Conservation (phyloP, 225 moss, liverwort and hornwort genomes). For the Antitrichia curtipendula region DNA sequence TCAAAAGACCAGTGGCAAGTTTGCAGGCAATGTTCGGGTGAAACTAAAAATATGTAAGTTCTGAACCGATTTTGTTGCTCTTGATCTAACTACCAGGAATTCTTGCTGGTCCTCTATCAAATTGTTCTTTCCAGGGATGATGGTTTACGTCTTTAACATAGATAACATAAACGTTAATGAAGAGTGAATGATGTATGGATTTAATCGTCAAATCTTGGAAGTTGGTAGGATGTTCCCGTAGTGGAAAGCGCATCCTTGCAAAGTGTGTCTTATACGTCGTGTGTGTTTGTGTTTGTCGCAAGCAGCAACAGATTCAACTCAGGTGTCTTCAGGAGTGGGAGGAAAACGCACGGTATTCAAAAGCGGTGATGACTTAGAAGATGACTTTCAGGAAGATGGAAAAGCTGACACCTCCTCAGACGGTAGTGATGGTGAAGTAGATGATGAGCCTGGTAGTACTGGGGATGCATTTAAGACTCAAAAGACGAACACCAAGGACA, state of each 20-base stretch:
- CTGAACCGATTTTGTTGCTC: not conserved
- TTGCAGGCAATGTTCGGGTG: slow-evolving; percentile 38
- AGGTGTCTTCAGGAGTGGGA: slow-evolving; percentile 25
- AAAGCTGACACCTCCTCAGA: not conserved
- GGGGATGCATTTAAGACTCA: not conserved
- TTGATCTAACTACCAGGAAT: not conserved
- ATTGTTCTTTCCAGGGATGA: not conserved
- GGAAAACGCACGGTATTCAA: slow-evolving; percentile 46
- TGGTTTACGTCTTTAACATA: not conserved
- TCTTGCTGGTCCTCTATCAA: not conserved
- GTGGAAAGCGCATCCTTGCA: not conserved
- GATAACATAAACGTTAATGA: not conserved
- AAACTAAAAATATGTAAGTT: slow-evolving; percentile 85
- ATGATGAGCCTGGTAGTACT: not conserved
- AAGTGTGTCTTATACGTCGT: not conserved
- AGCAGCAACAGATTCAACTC: slow-evolving; percentile 31
- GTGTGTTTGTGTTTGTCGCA: not conserved
- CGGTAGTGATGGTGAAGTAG: slow-evolving; percentile 12
- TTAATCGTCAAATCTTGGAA: not conserved
- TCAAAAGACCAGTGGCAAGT: slow-evolving; percentile 47
- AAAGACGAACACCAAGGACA: not conserved
- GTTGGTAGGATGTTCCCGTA: not conserved
- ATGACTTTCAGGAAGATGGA: slow-evolving; percentile 39
- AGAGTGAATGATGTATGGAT: not conserved
- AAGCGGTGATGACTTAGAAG: slow-evolving; percentile 60